Percentiles rank a stretch among this genome's conserved stretches.
These are phyloP conservation scores for Dactylella cylindrospora DNA, from an alignment of 2,329 filamentous ascomycete species.

Conservation along the genomic window DNA sequence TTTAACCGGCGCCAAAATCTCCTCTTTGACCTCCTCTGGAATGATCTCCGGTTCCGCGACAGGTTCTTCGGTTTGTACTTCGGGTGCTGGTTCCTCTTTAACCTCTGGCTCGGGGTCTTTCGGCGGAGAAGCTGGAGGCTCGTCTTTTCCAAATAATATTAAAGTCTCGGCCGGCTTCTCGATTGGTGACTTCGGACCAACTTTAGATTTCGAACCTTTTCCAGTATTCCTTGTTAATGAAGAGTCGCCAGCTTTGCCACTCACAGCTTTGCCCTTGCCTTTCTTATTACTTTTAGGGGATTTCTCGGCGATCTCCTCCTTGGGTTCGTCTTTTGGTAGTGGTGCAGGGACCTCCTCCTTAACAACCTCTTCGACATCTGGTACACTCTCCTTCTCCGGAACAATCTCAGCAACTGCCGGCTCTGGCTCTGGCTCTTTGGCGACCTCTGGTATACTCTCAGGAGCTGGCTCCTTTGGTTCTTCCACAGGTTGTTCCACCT, in stretches of 20 bases:
- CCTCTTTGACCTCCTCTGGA: constrained; percentile 7
- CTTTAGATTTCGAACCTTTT: too few species aligned
- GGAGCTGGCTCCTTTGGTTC: constrained; percentile 8
- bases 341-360: too few species aligned
- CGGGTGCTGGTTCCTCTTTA: constrained; percentile 15
- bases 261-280: neutral
- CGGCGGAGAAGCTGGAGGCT: constrained; percentile 3
- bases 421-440: constrained; percentile 19
- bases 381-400: constrained; percentile 17
- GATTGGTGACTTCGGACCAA: too few species aligned
- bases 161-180: constrained; percentile 23
- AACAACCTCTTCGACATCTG: constrained; percentile 27
- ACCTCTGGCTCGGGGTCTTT: constrained; percentile 19
- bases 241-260: neutral
- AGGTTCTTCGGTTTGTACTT: constrained; percentile 12
- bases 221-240: too few species aligned
- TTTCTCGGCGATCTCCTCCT: constrained; percentile 12
- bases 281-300: too few species aligned
- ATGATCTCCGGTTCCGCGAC: constrained; percentile 6
- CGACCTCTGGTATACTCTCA: constrained; percentile 11
- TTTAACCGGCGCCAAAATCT: neutral
- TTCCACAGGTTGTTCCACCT: neutral
- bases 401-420: constrained; percentile 9
- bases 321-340: constrained; percentile 16
- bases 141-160: constrained; percentile 21